These are phyloP conservation scores for Podospora bellae-mahoneyi DNA, from an alignment of 495 filamentous ascomycete genomes.

Conservation along the genomic window DNA sequence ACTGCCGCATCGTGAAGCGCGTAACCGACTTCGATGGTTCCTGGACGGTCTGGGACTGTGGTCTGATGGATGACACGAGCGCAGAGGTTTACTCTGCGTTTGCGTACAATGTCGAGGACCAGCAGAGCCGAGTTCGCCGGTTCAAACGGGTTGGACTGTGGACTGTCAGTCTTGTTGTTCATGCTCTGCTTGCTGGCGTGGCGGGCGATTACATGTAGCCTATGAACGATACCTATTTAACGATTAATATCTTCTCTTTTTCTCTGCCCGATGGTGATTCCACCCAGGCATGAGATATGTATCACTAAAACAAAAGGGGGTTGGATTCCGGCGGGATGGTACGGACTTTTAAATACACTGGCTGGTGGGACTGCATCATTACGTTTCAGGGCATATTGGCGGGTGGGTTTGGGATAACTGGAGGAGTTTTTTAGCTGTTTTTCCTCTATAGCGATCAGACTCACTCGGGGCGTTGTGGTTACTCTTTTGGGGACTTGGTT, in stretches of 20 bases:
- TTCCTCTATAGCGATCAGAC: background rate
- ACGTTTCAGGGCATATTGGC: background rate
- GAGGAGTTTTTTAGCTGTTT: background rate
- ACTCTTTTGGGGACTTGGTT: background rate
- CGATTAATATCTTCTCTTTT: slow-evolving; percentile 6
- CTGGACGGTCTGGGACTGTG: slow-evolving; percentile 93
- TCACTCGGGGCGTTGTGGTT: background rate
- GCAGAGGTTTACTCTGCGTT: slow-evolving; percentile 93
- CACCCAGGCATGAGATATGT: background rate
- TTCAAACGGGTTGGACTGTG: slow-evolving; percentile 96
- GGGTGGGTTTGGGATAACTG: background rate
- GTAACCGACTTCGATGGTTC: slow-evolving; percentile 87
- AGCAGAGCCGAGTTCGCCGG: slow-evolving; percentile 75
- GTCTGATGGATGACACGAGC: slow-evolving; percentile 91
- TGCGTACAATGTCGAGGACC: slow-evolving; percentile 79
- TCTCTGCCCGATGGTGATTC: background rate
- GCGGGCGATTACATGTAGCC: slow-evolving; percentile 70
- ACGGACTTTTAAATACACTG: background rate
- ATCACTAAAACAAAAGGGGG: background rate
- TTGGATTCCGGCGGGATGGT: background rate
- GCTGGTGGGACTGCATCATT: background rate
- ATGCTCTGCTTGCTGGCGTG: slow-evolving; percentile 94
- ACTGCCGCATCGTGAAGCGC: slow-evolving; percentile 88
- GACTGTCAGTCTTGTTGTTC: slow-evolving; percentile 85
- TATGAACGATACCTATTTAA: background rate